Percentiles rank a stretch among this genome's conserved stretches.
These are phyloP conservation scores for Zymoseptoria passerinii DNA, from an alignment of 2,329 filamentous ascomycete genomes.

Conservation along the genomic window DNA sequence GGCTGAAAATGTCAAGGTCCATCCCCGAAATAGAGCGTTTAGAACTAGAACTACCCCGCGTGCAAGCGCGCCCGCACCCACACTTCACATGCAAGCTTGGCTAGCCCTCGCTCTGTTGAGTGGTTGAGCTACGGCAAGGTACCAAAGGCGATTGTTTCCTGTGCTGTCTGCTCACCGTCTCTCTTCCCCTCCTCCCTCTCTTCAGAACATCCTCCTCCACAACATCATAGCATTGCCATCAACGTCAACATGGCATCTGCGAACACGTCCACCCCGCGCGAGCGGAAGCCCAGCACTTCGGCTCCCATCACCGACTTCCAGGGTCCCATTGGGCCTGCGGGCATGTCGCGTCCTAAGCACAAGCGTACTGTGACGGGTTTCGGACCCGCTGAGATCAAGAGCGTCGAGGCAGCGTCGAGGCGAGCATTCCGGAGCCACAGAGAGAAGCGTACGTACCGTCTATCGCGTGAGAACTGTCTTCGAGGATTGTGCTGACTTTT, in stretches of 20 bases:
- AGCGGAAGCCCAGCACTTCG: slow-evolving; percentile 73
- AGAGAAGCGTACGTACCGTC: slow-evolving; percentile 62
- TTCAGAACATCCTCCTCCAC: neutral
- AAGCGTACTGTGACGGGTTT: slow-evolving; percentile 95
- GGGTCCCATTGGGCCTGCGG: slow-evolving; percentile 70
- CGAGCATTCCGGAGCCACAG: slow-evolving; percentile 80
- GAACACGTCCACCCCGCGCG: slow-evolving; percentile 41
- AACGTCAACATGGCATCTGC: slow-evolving; percentile 15
- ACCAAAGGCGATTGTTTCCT: neutral
- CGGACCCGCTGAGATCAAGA: slow-evolving; percentile 84
- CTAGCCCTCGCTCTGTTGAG: neutral
- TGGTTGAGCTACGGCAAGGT: neutral
- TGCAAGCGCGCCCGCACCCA: neutral
- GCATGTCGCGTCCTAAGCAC: slow-evolving; percentile 88
- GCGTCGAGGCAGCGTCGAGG: slow-evolving; percentile 86
- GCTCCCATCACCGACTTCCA: slow-evolving; percentile 80
- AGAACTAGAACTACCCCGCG: too few species aligned
- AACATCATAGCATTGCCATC: neutral
- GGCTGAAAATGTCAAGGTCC: neutral
- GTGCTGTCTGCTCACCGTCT: neutral
- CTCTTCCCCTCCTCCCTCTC: neutral
- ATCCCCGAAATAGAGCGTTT: neutral
- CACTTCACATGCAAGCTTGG: neutral
- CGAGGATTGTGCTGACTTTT: slow-evolving; percentile 11
- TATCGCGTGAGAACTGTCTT: neutral